A percentile compares a stretch with the other conserved stretches of the same genome.
These are phyloP conservation scores for Rhodotorula sp. DNA, from an alignment of 1,284 basidiomycete genomes.

Conservation along the genomic window DNA sequence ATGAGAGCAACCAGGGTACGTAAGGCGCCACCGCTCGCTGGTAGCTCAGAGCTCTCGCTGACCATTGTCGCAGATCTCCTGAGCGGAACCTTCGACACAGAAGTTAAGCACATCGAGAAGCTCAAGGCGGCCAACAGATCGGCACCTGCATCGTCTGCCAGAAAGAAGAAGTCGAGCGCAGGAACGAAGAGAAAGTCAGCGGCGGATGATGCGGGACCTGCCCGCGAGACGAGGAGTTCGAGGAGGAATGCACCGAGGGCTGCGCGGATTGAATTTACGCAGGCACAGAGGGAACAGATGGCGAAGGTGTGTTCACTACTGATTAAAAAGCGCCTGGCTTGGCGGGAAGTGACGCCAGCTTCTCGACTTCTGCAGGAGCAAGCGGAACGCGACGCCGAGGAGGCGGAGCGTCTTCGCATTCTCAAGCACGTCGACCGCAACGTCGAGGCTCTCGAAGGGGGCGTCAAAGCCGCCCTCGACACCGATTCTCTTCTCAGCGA, in stretches of 20 bases:
- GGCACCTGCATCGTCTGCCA: background rate
- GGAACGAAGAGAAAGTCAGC: constrained; percentile 7
- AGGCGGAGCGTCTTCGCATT: background rate
- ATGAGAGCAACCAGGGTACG: background rate
- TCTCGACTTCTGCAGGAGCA: background rate
- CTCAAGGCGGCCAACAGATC: too few species aligned
- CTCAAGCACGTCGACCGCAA: constrained; percentile 14
- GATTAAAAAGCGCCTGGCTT: too few species aligned
- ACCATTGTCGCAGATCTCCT: background rate
- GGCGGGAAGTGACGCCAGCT: too few species aligned
- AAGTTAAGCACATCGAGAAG: background rate
- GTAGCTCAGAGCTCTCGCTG: too few species aligned
- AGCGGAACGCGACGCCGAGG: background rate
- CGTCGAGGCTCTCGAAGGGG: background rate
- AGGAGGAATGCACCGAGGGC: too few species aligned
- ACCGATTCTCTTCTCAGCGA: constrained; percentile 6
- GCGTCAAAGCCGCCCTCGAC: background rate
- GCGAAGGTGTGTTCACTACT: too few species aligned
- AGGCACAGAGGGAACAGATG: background rate
- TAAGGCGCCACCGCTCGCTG: too few species aligned
- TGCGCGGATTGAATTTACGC: too few species aligned
- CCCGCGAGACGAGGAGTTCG: background rate
- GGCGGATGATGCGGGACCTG: background rate
- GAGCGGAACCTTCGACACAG: background rate
- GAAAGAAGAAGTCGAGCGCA: background rate